Base-by-base conservation (phyloP, 805 yeast genomes). In the Candida oleophila region DNA sequence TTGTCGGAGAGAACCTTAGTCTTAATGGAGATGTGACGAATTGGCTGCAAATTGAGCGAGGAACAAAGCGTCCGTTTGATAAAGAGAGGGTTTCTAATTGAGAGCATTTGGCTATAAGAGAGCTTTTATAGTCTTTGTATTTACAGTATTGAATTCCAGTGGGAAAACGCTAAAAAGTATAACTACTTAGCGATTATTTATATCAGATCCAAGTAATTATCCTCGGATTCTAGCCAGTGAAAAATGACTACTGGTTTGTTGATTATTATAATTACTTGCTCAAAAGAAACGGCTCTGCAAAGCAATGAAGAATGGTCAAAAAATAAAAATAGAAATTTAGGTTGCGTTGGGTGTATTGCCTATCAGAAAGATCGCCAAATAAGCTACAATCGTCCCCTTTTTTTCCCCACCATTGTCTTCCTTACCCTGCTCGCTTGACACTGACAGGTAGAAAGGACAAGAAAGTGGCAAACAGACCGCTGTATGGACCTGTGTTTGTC, bases 1-100 rank as follows among this genome's bases (percentile, higher is more conserved):
- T 49, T 18, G 9, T 57, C 55, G 12, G 50, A 39, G n/a, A 59
- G 41, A 12, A 66, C 50, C 50, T 55, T 57, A 38, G 73, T 68
- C 12, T 59, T 47, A 15, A 66, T 59, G 41, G 57, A 59, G 15
- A 66, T 46, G 9, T 51, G 48, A 38, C 41, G 48, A 16, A 28
- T 9, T 15, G 34, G 42, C 19, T 12, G 30, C 30, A 22, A 12
- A n/a, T 16, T 12, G 20, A 16, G 4, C 14, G 39, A 36, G 5
- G 39, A 36, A 19, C 21, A 11, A 36, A 36, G 19, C 18, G 39
- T 9, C 14, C 22, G 4, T 12, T 36, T 11, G 15, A 33, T 33
- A 12, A 33, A 33, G 7, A 15, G 18, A 12, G 36, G 36, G 36
- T 33, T 33, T 33, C 15, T 33, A 25, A 34, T 15, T 18, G 38